Conservation (phyloP, 106 monocot genomes). For the Narthecium ossifragum region DNA sequence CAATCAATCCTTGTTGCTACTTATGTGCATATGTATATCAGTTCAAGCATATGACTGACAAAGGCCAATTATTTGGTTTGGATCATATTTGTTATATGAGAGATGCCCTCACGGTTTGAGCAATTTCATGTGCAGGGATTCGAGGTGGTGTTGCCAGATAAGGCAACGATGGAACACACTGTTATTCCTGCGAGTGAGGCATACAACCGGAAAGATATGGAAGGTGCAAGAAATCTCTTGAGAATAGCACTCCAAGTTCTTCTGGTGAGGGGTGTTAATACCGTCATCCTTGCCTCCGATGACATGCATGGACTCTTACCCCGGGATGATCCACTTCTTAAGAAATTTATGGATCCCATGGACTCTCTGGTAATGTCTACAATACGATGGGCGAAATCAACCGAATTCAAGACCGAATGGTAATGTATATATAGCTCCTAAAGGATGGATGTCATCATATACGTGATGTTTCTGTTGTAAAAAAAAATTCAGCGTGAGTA, state of each 20-base stretch:
- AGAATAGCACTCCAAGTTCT: conserved; percentile 73
- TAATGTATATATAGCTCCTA: no score
- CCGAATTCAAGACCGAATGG: no score
- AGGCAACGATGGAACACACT: conserved; percentile 57
- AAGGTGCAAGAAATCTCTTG: conserved; percentile 61
- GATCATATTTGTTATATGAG: no score
- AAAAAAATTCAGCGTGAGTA: no score
- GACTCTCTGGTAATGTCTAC: conserved; percentile 46
- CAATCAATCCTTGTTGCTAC: no score
- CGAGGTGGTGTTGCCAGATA: conserved; percentile 50
- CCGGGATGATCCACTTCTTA: conserved; percentile 49
- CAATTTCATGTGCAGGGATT: conserved; percentile 35
- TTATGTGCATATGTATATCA: no score
- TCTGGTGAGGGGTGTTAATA: conserved; percentile 50
- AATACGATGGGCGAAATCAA: conserved; percentile 26
- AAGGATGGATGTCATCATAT: no score
- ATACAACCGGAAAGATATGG: conserved; percentile 33
- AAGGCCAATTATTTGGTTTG: no score
- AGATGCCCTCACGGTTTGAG: no score
- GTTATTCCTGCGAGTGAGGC: conserved; percentile 35
- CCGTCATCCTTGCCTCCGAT: conserved; percentile 45
- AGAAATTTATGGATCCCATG: conserved; percentile 52
- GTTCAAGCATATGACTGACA: no score
- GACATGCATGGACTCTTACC: conserved; percentile 51
- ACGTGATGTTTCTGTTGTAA: no score